Conservation (phyloP, 208 protist genomes). For the Trypanosoma melophagium region DNA sequence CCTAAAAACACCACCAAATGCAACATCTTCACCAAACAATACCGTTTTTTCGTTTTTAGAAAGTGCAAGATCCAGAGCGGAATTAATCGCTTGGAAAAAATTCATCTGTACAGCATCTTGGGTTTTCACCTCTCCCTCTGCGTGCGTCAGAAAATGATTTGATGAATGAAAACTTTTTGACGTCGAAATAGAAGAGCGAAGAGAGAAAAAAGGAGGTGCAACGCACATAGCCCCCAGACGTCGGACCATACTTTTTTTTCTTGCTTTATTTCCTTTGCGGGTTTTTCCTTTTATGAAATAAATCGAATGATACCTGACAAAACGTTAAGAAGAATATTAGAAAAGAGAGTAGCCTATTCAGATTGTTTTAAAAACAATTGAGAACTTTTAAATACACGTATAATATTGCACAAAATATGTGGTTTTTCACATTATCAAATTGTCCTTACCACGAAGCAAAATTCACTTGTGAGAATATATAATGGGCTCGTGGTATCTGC, state of each 20-base stretch:
- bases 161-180: background rate
- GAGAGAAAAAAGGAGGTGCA: background rate
- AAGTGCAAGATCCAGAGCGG: slow-evolving; percentile 92
- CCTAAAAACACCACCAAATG: slow-evolving; percentile 97
- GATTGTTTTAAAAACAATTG: too few species aligned
- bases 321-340: too few species aligned
- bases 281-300: background rate
- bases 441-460: slow-evolving; percentile 19
- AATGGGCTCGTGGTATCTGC: slow-evolving; percentile 17
- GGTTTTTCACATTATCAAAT: too few species aligned
- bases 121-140: slow-evolving; percentile 34
- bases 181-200: background rate
- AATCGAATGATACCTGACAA: background rate
- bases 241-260: background rate
- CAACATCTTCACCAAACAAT: slow-evolving; percentile 97
- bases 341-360: too few species aligned
- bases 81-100: slow-evolving; percentile 94
- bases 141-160: background rate
- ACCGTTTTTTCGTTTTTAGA: slow-evolving; percentile 79
- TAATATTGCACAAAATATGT: too few species aligned
- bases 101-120: slow-evolving; percentile 82
- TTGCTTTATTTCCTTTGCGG: too few species aligned
- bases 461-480: slow-evolving; percentile 21
- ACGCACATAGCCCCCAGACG: slow-evolving; percentile 7
- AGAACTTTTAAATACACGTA: too few species aligned